These are phyloP conservation scores for Rutstroemia sp. DNA, from an alignment of 2,329 filamentous ascomycete species.

Conservation along the genomic window DNA sequence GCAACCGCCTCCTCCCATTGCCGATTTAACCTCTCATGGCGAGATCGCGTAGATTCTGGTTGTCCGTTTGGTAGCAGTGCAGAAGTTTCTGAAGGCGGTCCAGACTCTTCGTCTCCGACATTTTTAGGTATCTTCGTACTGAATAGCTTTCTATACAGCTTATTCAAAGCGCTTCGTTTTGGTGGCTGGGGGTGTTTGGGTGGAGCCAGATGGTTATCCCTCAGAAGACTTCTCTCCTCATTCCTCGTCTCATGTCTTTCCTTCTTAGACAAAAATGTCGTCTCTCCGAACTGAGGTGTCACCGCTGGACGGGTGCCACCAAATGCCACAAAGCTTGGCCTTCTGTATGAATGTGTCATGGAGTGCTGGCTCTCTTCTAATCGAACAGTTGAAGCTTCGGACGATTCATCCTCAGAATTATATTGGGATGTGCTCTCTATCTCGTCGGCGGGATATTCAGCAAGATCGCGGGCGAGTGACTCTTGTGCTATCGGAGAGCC, in stretches of 20 bases:
- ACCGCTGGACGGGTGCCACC: slow-evolving; percentile 65
- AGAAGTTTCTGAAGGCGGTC: slow-evolving; percentile 33
- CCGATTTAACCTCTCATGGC: slow-evolving; percentile 54
- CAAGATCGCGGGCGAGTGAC: slow-evolving; percentile 58
- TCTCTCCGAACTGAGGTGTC: slow-evolving; percentile 45
- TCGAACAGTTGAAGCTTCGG: slow-evolving; percentile 29
- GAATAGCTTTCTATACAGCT: slow-evolving; percentile 38
- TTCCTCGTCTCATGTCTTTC: slow-evolving; percentile 50
- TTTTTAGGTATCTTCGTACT: slow-evolving; percentile 46
- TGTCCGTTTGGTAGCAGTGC: slow-evolving; percentile 33
- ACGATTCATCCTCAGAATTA: slow-evolving; percentile 32
- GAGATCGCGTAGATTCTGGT: slow-evolving; percentile 37
- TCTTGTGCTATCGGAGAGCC: slow-evolving; percentile 60
- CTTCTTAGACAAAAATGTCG: slow-evolving; percentile 40
- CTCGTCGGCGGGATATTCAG: slow-evolving; percentile 54
- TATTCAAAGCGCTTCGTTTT: slow-evolving; percentile 31
- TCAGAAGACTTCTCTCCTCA: slow-evolving; percentile 52
- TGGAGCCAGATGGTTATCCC: slow-evolving; percentile 59
- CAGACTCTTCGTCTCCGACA: slow-evolving; percentile 35
- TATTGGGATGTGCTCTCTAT: slow-evolving; percentile 34
- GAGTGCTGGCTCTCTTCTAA: slow-evolving; percentile 35
- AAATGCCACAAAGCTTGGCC: slow-evolving; percentile 69
- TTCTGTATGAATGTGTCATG: slow-evolving; percentile 61
- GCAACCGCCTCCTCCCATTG: slow-evolving; percentile 83
- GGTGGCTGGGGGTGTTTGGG: slow-evolving; percentile 43